Conservation (phyloP, 345 rosid species). For the Trapa incisa region DNA sequence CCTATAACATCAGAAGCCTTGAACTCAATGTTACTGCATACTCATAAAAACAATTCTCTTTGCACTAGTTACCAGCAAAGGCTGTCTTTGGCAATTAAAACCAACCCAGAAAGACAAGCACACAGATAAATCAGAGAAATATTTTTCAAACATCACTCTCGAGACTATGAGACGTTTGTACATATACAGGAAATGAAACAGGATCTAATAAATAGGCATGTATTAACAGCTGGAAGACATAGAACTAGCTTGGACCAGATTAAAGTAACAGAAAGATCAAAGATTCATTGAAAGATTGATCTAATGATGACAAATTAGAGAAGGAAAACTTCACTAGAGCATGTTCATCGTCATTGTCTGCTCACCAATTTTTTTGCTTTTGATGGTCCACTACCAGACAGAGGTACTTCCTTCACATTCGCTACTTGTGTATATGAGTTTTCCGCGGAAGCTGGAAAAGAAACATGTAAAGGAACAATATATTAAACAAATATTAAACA, state of each 20-base stretch:
- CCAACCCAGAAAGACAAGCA: background rate
- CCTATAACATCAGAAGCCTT: background rate
- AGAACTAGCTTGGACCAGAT: background rate
- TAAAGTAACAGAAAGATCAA: background rate
- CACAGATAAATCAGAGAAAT: background rate
- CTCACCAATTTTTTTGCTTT: slow-evolving; percentile 57
- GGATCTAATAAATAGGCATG: background rate
- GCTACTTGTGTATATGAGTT: slow-evolving; percentile 20
- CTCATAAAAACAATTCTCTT: too few relatives aligned
- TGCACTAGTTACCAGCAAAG: too few relatives aligned
- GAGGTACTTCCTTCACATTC: slow-evolving; percentile 26
- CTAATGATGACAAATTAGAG: background rate
- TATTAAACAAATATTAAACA: slow-evolving; percentile 2
- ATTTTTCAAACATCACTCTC: background rate
- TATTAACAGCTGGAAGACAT: background rate
- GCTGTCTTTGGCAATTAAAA: background rate
- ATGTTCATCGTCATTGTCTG: slow-evolving; percentile 2
- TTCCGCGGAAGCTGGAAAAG: slow-evolving; percentile 31
- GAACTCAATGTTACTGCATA: background rate
- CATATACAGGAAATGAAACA: background rate
- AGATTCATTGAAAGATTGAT: background rate
- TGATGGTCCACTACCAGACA: slow-evolving; percentile 32
- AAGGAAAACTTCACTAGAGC: background rate
- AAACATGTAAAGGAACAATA: slow-evolving; percentile 3
- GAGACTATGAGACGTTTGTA: background rate